Base-by-base conservation (phyloP, 345 rosid genomes). In the Mercurialis annua region DNA sequence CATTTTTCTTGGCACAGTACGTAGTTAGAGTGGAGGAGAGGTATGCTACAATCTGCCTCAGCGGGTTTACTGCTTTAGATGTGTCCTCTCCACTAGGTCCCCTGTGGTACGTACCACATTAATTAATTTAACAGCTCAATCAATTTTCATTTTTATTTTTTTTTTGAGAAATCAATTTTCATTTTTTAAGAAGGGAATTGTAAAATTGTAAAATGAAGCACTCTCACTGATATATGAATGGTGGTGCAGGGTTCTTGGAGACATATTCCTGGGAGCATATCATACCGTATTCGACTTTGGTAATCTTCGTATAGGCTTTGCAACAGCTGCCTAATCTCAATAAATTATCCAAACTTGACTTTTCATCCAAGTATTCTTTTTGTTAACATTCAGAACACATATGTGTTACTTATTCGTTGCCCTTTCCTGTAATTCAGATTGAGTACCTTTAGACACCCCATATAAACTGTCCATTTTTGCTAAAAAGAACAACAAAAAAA, bases 221-320 rank as follows among this genome's bases (percentile, higher is more conserved):
- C 40, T 3, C 9, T 9, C 40, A 36, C 9, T 36, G 9, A 36
- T 36, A 9, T 4, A 36, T 4, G 5, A 36, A 36, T 4, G 56
- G 7, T 10, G 11, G 16, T 64, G 76, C 80, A 86, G 90, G 87
- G 73, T 86, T 55, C 75, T 86, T 10, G 90, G 90, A 42, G 82
- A 82, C 44, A 69, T 73, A 38, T 86, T 86, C 75, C 43, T 86
- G 75, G 80, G 83, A 59, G 83, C 83, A 47, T 86, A 83, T 64
- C 90, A 86, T 66, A 75, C 90, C 2, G 81, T 83, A 30, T 86
- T 83, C 43, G 90, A 86, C 64, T 83, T 68, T 7, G 85, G 81
- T 21, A 86, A 83, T 67, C 75, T 58, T 48, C 71, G 76, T 46
- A 34, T 83, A 36, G 90, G 90, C 69, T 83, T 86, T 73, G 87